Base-by-base conservation (phyloP, 768 basidiomycete genomes). In the Gymnopilus junonius region DNA sequence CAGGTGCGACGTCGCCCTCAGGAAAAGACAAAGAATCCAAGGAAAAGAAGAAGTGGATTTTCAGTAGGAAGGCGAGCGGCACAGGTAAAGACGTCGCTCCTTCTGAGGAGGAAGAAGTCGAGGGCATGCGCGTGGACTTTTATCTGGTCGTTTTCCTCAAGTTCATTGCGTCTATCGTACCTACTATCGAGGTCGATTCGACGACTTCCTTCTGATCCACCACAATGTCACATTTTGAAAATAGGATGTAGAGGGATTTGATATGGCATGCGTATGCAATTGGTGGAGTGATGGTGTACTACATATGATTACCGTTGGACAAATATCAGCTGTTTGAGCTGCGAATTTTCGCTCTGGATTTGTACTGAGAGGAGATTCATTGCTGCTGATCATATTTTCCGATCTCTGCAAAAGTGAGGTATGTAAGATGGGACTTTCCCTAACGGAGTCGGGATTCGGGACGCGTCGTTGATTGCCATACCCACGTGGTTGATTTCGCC, bases 111-210 rank as follows among this genome's bases (percentile, higher is more conserved):
- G 91, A 94, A 40, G 90, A 91, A 43, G 79, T 87, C 14, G 94
- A 95, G 70, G 96, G 95, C 37, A 90, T 99, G 85, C 85, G 96
- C 34, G 97, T 99, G 43, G 97, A 99, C 76, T 97, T 97, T 78
- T 99, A 99, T 76, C 86, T 97, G 55, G 94, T 97, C 70, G 95
- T 95, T 58, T 99, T 99, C 87, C 87, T 99, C 81, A 99, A 99
- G 84, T 99, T 99, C 79, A 97, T 99, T 73, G 95, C 95, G 11
- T 94, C 93, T 56, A 97, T 97, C 76, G 94, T 97, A 45, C 96
- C 95, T n/a, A 97, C 96, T 53, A 98, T 99, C 74, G 97, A 98
- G 79, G 95, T 99, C 43, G 94, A 96, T 76, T 94, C 94, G 67
- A 96, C 94, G 53, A 91, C 93, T 21, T 82, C 88, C 46, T 88